Evolutionary conservation across 345 rosid genomes (phyloP), one percentile per base, ranked within the genome.

Genomic region (Lepidium didymum): DNA sequence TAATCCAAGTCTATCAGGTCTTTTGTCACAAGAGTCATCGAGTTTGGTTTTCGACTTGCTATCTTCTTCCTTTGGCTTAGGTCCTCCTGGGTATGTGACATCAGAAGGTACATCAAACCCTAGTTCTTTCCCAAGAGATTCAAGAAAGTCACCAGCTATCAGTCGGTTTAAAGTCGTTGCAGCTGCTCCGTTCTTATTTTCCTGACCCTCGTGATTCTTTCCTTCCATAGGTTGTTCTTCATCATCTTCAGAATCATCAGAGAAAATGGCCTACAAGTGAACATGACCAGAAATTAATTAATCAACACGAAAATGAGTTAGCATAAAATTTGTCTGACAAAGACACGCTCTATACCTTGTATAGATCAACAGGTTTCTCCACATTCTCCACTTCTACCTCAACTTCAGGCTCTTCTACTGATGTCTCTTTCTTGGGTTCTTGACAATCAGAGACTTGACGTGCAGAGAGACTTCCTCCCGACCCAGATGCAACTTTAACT

Each of bases 331-430:
- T 49, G 16, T 33, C 56, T 14, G 57, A 65, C 29, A 65, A 49
- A 49, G n/a, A 55, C 42, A 19, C 35, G 5, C 2, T 38, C 21
- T 54, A 45, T 82, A 89, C 99, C 97, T 94, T 91, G 76, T 91
- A 94, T 7, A 94, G 92, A 84, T 94, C 99, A 73, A 94, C 96
- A 11, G 96, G 97, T 78, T 93, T 85, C 82, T 87, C 97, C 25
- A 94, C 83, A 77, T 82, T 87, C 83, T 87, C 96, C 70, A 76
- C 81, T 80, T 81, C 81, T 35, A 85, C 85, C 69, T 77, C 79
- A 13, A 68, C 81, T 69, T 84, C 87, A 57, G 63, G 72, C 58
- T 83, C 91, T 66, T 78, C 77, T 16, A 67, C 80, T 62, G 77
- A 67, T 36, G 64, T 70, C 47, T 63, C 78, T 70, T 72, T 78